Evolutionary conservation across 805 yeast species (phyloP).

Genomic region (Kluyveromyces starmeri): DNA sequence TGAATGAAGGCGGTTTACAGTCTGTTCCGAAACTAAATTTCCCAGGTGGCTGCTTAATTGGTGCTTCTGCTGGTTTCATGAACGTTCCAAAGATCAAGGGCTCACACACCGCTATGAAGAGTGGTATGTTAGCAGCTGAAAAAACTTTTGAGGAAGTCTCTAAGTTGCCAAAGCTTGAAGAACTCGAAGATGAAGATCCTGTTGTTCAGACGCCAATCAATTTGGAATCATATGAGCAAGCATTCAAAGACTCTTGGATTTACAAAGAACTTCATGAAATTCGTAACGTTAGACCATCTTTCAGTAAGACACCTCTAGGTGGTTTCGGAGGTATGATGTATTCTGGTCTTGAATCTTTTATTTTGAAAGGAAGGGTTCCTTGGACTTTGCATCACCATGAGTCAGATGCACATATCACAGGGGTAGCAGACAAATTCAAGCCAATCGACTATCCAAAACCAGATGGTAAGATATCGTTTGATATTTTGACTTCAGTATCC

Average conservation of each 20-base stretch:
- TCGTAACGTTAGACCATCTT: slow-evolving; percentile 89
- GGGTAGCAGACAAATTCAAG: slow-evolving; percentile 51
- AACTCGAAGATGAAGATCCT: slow-evolving; percentile 34
- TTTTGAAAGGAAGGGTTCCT: slow-evolving; percentile 73
- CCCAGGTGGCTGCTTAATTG: slow-evolving; percentile 95
- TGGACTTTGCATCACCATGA: slow-evolving; percentile 71
- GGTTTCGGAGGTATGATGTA: slow-evolving; percentile 71
- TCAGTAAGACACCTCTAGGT: slow-evolving; percentile 60
- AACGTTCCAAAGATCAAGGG: slow-evolving; percentile 98
- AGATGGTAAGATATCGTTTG: slow-evolving; percentile 88
- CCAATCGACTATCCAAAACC: slow-evolving; percentile 92
- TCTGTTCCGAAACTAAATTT: slow-evolving; percentile 82
- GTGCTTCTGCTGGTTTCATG: slow-evolving; percentile 94
- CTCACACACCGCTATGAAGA: slow-evolving; percentile 93
- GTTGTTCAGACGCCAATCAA: slow-evolving; percentile 36
- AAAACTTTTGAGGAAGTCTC: slow-evolving; percentile 50
- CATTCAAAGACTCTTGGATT: slow-evolving; percentile 74
- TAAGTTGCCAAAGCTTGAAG: slow-evolving; percentile 33
- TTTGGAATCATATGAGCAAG: slow-evolving; percentile 51
- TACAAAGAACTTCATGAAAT: slow-evolving; percentile 73
- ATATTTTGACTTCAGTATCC: slow-evolving; percentile 86
- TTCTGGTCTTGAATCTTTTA: slow-evolving; percentile 74
- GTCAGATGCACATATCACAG: slow-evolving; percentile 68
- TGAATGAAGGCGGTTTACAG: slow-evolving; percentile 95
- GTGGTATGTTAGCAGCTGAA: slow-evolving; percentile 94